Evolutionary conservation across 2,329 filamentous ascomycete genomes (phyloP).

Genomic region (Epichloe sylvatica): DNA sequence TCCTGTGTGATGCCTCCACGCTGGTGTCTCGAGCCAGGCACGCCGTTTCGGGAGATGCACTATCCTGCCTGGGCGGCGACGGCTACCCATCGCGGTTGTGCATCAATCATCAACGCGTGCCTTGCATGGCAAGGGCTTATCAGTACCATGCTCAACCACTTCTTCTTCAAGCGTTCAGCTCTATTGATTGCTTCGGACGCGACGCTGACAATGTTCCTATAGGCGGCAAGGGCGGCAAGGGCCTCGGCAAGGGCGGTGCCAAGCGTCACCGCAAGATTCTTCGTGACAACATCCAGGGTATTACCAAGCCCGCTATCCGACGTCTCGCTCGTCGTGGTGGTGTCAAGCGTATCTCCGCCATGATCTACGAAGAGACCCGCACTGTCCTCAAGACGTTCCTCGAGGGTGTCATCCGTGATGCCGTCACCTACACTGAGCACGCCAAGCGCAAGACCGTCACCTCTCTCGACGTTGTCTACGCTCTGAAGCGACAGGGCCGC

Average conservation of each 20-base stretch:
- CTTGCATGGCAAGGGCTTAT: neutral
- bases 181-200: too few species aligned
- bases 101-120: neutral
- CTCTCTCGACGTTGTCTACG: slow-evolving; percentile 53
- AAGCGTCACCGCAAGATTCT: slow-evolving; percentile 99
- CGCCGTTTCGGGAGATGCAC: too few species aligned
- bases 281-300: slow-evolving; percentile 98
- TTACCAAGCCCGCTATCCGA: slow-evolving; percentile 95
- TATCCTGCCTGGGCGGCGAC: neutral
- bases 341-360: slow-evolving; percentile 99
- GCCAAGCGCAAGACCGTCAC: slow-evolving; percentile 72
- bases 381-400: slow-evolving; percentile 69
- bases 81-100: neutral
- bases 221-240: slow-evolving; percentile 95
- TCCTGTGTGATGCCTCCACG: too few species aligned
- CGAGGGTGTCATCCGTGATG: slow-evolving; percentile 62
- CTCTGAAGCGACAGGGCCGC: slow-evolving; percentile 55
- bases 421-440: slow-evolving; percentile 67
- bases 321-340: slow-evolving; percentile 97
- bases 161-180: too few species aligned
- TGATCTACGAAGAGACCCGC: slow-evolving; percentile 70
- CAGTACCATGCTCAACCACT: neutral
- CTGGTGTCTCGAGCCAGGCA: too few species aligned
- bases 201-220: slow-evolving; percentile 29
- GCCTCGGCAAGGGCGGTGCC: slow-evolving; percentile 93